Conservation (phyloP, 345 rosid species). For the Eucalyptus melliodora region DNA sequence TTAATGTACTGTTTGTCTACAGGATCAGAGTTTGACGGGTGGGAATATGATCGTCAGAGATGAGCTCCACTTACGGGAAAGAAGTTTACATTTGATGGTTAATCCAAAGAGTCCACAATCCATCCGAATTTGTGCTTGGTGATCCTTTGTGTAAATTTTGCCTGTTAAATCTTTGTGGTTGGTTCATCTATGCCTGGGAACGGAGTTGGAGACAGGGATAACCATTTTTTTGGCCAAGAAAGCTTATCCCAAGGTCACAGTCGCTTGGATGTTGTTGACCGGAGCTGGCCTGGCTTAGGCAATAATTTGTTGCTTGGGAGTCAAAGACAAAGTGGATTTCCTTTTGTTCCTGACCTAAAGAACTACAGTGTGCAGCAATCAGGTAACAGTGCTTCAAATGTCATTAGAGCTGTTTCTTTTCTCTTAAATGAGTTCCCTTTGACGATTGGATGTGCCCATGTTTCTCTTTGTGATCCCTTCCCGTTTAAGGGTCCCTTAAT, state of each 20-base stretch:
- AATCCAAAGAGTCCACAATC: neutral
- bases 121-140: neutral
- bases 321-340: conserved; percentile 48
- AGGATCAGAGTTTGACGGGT: neutral
- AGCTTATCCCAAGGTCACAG: conserved; percentile 56
- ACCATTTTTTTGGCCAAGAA: conserved; percentile 77
- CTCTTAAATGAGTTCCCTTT: neutral
- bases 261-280: conserved; percentile 46
- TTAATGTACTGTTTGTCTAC: neutral
- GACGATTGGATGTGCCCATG: neutral
- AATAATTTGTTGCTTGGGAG: conserved; percentile 43
- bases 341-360: conserved; percentile 41
- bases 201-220: conserved; percentile 88
- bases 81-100: neutral
- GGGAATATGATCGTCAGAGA: neutral
- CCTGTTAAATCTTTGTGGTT: conserved; percentile 5
- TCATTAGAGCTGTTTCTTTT: neutral
- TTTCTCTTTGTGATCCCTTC: neutral
- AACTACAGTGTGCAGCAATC: conserved; percentile 38
- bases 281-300: conserved; percentile 47
- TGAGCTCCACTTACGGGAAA: neutral
- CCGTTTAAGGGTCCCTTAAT: neutral
- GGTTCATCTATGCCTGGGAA: conserved; percentile 90
- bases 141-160: neutral
- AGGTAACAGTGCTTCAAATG: conserved; percentile 28